Evolutionary conservation across 495 filamentous ascomycete genomes (phyloP).

Genomic region (Venustampulla echinocandica): DNA sequence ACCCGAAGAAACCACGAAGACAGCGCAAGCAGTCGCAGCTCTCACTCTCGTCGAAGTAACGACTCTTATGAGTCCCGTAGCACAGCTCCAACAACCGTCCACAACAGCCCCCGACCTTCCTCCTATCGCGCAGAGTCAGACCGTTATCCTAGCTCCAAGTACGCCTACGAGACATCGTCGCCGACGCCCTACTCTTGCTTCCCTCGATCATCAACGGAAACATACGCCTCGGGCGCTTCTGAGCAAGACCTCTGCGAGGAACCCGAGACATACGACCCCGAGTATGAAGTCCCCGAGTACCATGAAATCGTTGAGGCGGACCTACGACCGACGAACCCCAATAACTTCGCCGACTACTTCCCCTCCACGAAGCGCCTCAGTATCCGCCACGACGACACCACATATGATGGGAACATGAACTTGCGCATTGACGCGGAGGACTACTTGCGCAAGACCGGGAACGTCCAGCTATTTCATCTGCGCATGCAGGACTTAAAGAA

Average conservation of each 20-base stretch:
- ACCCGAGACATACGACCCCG: slow-evolving; percentile 41
- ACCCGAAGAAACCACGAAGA: too few species aligned
- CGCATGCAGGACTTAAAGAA: slow-evolving; percentile 88
- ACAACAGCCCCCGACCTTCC: slow-evolving; percentile 48
- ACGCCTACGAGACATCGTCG: slow-evolving; percentile 39
- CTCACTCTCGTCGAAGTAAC: slow-evolving; percentile 52
- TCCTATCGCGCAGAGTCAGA: slow-evolving; percentile 34
- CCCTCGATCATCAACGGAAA: slow-evolving; percentile 62
- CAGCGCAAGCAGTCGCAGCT: slow-evolving; percentile 36
- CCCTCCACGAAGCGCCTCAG: slow-evolving; percentile 71
- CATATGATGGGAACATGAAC: slow-evolving; percentile 95
- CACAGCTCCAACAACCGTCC: slow-evolving; percentile 54
- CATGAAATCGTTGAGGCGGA: slow-evolving; percentile 50
- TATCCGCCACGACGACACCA: slow-evolving; percentile 88
- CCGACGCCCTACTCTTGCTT: slow-evolving; percentile 38
- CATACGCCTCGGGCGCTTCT: slow-evolving; percentile 66
- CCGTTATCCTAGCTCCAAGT: slow-evolving; percentile 32
- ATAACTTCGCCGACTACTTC: slow-evolving; percentile 80
- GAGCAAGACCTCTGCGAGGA: slow-evolving; percentile 52
- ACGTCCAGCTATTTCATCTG: slow-evolving; percentile 85
- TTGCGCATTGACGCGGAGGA: slow-evolving; percentile 74
- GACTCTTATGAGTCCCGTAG: slow-evolving; percentile 57
- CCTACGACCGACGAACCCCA: slow-evolving; percentile 65
- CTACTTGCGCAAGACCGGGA: slow-evolving; percentile 37
- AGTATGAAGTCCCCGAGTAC: slow-evolving; percentile 48